phyloP scores from a whole-genome alignment of 352 stramenopile species.

The Phytophthora pluvialis region DNA sequence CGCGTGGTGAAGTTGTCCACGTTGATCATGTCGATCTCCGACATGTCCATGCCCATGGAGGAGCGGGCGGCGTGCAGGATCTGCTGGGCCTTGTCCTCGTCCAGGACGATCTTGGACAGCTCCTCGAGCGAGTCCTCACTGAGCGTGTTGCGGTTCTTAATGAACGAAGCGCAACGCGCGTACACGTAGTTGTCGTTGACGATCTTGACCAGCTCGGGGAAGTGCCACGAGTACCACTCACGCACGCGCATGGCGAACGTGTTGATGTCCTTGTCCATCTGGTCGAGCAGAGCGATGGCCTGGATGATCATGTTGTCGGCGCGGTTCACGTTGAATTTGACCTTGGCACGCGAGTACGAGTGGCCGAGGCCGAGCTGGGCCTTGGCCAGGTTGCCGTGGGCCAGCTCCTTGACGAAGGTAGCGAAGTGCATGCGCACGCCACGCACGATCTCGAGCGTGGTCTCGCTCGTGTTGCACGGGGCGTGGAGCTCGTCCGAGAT shows the following conservation, averaged over 20 bases:
- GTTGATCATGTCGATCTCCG: conserved; percentile 99
- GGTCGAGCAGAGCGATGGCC: conserved; percentile 98
- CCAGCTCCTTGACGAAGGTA: conserved; percentile 98
- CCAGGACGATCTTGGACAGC: conserved; percentile 94
- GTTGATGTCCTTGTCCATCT: conserved; percentile 99
- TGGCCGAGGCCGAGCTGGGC: conserved; percentile 99
- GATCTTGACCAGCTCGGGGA: conserved; percentile 99
- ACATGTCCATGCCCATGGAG: conserved; percentile 99
- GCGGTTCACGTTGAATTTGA: conserved; percentile 99
- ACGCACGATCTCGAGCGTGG: conserved; percentile 95
- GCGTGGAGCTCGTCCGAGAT: conserved; percentile 95
- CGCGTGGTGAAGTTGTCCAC: conserved; percentile 98
- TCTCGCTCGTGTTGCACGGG: conserved; percentile 98
- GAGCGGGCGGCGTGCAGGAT: conserved; percentile 95
- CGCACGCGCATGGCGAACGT: conserved; percentile 99
- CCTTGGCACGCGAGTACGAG: conserved; percentile 98
- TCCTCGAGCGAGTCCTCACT: conserved; percentile 83
- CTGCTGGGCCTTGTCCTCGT: conserved; percentile 96
- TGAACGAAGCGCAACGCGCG: conserved; percentile 96
- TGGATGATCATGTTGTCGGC: conserved; percentile 99
- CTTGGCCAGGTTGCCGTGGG: conserved; percentile 96
- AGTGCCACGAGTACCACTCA: conserved; percentile 99
- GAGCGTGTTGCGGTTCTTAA: conserved; percentile 93
- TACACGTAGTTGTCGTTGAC: conserved; percentile 99
- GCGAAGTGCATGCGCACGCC: conserved; percentile 97